Base-by-base conservation (phyloP, 78 protist genomes). In the Cavenderia fasciculata region DNA sequence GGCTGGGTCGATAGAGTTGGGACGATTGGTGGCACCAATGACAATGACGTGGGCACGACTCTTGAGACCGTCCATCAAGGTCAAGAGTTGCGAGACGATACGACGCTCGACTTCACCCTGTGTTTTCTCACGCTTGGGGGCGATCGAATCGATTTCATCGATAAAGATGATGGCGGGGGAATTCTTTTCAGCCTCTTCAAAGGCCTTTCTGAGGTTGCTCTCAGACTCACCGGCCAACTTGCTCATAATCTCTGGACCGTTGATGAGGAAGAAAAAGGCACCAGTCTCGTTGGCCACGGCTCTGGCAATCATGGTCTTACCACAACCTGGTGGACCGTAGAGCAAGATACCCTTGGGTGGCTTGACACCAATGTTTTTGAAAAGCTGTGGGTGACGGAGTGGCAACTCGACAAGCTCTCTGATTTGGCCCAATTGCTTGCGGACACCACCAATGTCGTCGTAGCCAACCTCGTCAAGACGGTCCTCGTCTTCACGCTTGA, bases 271-370 rank as follows among this genome's bases (percentile, higher is more conserved):
- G 97, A 99, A 98, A 99, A 99, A 99, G 21, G 99, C 99, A 51
- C 99, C 99, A 19, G 99, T 99, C 92, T 99, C 99, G 91, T 99
- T 99, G 91, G 99, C 99, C 38, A 99, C 99, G 16, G 99, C 99
- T 31, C 99, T 95, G 3, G 99, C 99, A 63, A 99, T 97, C 92
- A 99, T 94, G 2, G 99, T 99, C 98, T 99, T 99, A 61, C 99
- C 99, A 36, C 97, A 85, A 29, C 99, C 99, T 4, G 99, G 99
- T 12, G 99, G 99, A 16, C 99, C 99, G 62, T 74, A 99, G 88
- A 99, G 46, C 36, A 99, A 96, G 49, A 99, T 95, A 51, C 92
- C 97, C 14, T 92, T 78, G 18, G 99, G 99, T 27, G 99, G 99
- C 95, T 99, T 99, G 93, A 98, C 95, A 51, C 99, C 99, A 47